Base-by-base conservation (phyloP, 306 rosid genomes). In the Malus sieversii region DNA sequence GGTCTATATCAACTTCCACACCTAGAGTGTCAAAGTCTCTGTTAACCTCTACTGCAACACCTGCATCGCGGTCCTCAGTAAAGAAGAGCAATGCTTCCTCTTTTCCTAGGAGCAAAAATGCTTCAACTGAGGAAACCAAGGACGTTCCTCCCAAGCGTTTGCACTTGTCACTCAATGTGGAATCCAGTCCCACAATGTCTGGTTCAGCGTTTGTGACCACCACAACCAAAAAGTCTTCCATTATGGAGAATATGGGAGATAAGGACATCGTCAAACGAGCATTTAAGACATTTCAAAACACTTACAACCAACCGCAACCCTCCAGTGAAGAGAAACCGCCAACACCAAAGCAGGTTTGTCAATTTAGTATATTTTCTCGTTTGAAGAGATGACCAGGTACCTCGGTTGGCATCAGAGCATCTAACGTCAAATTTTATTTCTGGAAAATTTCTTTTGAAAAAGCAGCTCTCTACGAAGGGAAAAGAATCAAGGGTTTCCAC, bases 171-270 rank as follows among this genome's bases (percentile, higher is more conserved):
- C 79, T 86, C 48, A 79, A 82, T 84, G 78, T 90, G 86, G 88
- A 82, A 71, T 51, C 55, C 55, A 16, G 55, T 51, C 84, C 93
- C 65, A 75, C 82, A 71, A 85, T 83, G 74, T 81, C 81, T 27
- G 81, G 75, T 74, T 84, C 90, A 68, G 76, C 85, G 73, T 81
- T 96, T 66, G 84, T 44, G 30, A 71, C 77, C 25, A 73, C 77
- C 16, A 71, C 87, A 16, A 45, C 84, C 85, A 83, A 96, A 80
- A 92, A 84, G 76, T 87, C 97, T 71, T 79, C 80, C 63, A 85
- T 95, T 42, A 92, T 95, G 97, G 97, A 95, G 89, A 86, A 76
- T 66, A 95, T 92, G 98, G 97, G 93, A 70, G 97, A 95, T 75
- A 92, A 92, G 86, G 98, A 92, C 78, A 92, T 92, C 64, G 96